Base-by-base conservation (phyloP, 305 asterid species). In the Fraxinus paxiana region DNA sequence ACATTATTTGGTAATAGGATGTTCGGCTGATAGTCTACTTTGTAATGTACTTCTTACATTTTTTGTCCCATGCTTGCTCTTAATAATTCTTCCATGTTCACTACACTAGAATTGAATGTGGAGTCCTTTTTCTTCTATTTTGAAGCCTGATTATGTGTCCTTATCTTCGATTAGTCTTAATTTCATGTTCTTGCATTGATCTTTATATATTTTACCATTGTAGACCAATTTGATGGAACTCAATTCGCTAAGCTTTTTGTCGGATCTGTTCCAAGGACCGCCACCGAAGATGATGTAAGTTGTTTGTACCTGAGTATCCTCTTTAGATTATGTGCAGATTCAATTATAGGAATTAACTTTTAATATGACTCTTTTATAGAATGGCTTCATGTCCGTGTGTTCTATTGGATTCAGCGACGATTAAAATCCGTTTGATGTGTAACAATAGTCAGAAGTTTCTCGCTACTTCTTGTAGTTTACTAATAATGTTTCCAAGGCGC, bases 191-290 rank as follows among this genome's bases (percentile, higher is more conserved):
- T 83, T 56, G 78, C 35, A 35, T 67, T 38, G 76, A 20, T 56
- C 35, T 73, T 34, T 5, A 54, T 82, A 30, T 75, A 20, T 6
- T 77, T 31, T 41, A 20, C 75, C 34, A 56, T 81, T 77, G 59
- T 89, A 91, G 98, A 95, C 37, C 89, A 85, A 79, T 46, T 80
- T 78, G 94, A 91, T 78, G 95, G 94, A 84, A 87, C 87, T 78
- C 83, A 86, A 81, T 92, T 91, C 82, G 94, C 94, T 56, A 95
- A 95, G 87, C 97, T 95, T 51, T 95, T 95, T 85, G 96, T 95
- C 73, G 98, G 98, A 80, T 95, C 98, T 81, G 98, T 95, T 79
- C 98, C 98, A 9, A 87, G 97, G 91, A 90, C 95, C 3, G 92
- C 90, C 73, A 92, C 93, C 7, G 98, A 95, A 83, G 92, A 90